Percentiles rank a stretch among this genome's conserved stretches.
Evolutionary conservation across 208 protist species (phyloP).

Genomic region (Wallacemonas sp.): DNA sequence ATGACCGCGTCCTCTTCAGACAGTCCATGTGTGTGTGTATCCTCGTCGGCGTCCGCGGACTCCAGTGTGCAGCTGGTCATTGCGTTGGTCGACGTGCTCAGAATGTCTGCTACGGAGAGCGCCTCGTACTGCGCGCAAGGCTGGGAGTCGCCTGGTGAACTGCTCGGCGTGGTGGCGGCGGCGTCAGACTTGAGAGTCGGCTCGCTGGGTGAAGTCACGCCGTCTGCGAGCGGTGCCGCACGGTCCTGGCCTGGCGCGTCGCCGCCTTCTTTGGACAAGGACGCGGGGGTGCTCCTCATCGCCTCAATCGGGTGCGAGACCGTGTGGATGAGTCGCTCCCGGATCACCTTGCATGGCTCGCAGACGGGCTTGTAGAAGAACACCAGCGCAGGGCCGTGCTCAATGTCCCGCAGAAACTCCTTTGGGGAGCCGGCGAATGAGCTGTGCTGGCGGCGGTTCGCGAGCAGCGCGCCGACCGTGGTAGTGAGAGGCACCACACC

Average conservation of each 20-base stretch:
- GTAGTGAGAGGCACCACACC: constrained; percentile 19
- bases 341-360: constrained; percentile 59
- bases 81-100: background rate
- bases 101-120: constrained; percentile 4
- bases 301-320: constrained; percentile 23
- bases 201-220: no score
- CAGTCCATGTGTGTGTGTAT: background rate
- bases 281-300: background rate
- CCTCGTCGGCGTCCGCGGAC: background rate
- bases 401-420: constrained; percentile 49
- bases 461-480: constrained; percentile 15
- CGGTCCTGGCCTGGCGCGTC: no score
- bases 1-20: constrained; percentile 13
- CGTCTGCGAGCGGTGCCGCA: no score
- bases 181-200: no score
- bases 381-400: constrained; percentile 44
- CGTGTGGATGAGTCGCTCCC: constrained; percentile 40
- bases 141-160: background rate
- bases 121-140: background rate
- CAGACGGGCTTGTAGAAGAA: constrained; percentile 84
- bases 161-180: no score
- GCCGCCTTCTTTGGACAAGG: background rate
- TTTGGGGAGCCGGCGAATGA: constrained; percentile 47
- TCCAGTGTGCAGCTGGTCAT: background rate
- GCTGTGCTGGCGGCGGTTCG: constrained; percentile 26